These are phyloP conservation scores for Coemansia erecta DNA, from an alignment of 192 early-diverging fungal species.

Conservation along the genomic window DNA sequence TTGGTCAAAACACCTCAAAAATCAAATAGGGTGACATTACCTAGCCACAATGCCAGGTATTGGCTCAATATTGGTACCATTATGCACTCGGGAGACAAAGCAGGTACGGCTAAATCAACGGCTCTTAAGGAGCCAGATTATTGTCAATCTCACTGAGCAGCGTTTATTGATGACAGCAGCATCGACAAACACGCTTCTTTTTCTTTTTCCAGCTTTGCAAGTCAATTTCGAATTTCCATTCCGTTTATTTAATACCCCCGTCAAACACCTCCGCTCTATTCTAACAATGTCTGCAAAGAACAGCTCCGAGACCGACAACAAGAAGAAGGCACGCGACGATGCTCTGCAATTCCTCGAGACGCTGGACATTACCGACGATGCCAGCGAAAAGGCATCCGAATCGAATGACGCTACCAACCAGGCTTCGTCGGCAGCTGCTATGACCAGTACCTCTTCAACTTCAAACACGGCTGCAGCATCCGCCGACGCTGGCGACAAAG, in stretches of 20 bases:
- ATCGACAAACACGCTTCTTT: background rate
- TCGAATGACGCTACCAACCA: conserved; percentile 7
- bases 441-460: too few relatives aligned
- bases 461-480: background rate
- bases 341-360: conserved; percentile 53
- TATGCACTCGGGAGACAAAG: too few relatives aligned
- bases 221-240: background rate
- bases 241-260: too few relatives aligned
- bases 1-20: too few relatives aligned
- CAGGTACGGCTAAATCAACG: too few relatives aligned
- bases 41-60: too few relatives aligned
- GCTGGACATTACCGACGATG: conserved; percentile 33
- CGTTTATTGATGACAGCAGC: background rate
- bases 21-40: too few relatives aligned
- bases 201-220: conserved; percentile 1
- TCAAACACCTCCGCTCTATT: background rate
- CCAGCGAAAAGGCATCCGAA: conserved; percentile 5
- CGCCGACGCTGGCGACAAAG: conserved; percentile 5
- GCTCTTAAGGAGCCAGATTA: background rate
- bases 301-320: conserved; percentile 17
- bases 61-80: too few relatives aligned
- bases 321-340: conserved; percentile 53
- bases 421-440: background rate
- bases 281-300: conserved; percentile 28
- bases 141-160: too few relatives aligned